Conservation (phyloP, 805 yeast genomes). For the Hanseniaspora jakobsenii region DNA sequence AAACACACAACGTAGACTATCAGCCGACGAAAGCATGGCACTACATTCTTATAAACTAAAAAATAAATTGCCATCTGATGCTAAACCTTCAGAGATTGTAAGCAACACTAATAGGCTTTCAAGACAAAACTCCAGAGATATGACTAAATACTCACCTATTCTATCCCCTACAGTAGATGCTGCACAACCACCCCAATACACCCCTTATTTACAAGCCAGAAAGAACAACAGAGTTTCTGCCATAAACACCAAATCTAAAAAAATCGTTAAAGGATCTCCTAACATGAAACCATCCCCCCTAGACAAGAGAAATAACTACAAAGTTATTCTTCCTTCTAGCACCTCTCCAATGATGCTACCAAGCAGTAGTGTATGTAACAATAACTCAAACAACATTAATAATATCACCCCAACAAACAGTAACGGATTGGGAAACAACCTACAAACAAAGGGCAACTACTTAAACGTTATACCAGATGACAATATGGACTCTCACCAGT, state of each 20-base stretch:
- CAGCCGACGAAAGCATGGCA: too few relatives aligned
- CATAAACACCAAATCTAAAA: neutral
- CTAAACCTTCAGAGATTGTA: neutral
- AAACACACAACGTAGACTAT: too few relatives aligned
- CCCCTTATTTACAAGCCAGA: constrained; percentile 14
- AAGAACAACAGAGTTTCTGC: neutral
- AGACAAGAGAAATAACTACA: constrained; percentile 6
- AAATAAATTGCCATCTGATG: too few relatives aligned
- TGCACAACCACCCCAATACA: constrained; percentile 12
- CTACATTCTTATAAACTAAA: too few relatives aligned
- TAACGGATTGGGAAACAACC: too few relatives aligned
- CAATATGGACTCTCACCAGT: too few relatives aligned
- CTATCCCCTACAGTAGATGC: constrained; percentile 15
- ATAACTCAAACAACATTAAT: neutral
- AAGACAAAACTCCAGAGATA: neutral
- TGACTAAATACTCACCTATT: constrained; percentile 1
- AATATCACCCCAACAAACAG: too few relatives aligned
- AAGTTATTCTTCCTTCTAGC: constrained; percentile 10
- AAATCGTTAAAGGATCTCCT: constrained; percentile 10
- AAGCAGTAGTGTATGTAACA: neutral
- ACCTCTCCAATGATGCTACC: constrained; percentile 3
- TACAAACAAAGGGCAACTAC: too few relatives aligned
- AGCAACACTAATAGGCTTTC: neutral
- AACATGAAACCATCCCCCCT: constrained; percentile 3
- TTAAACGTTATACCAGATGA: too few relatives aligned